These are phyloP conservation scores for Sideroxylon spinosum DNA, from an alignment of 179 eudicot species.

Conservation along the genomic window DNA sequence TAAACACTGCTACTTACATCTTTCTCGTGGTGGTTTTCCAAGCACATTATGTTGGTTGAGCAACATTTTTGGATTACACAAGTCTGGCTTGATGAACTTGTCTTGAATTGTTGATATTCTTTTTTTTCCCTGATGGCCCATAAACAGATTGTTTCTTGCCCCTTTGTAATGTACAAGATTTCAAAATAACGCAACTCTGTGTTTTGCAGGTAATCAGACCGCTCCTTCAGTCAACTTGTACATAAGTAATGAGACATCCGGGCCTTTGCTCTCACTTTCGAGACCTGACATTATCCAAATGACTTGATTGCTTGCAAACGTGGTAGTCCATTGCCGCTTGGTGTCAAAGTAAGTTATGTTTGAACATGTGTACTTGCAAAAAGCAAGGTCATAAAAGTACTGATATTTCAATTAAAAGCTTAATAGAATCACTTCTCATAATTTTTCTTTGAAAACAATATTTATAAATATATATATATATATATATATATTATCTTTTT, in stretches of 20 bases:
- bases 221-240: constrained; percentile 75
- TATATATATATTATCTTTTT: no score
- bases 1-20: neutral
- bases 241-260: constrained; percentile 99
- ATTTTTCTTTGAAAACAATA: no score
- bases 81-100: no score
- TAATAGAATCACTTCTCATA: neutral
- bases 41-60: neutral
- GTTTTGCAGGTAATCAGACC: constrained; percentile 43
- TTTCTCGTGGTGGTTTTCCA: no score
- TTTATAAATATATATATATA: no score
- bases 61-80: neutral
- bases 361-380: neutral
- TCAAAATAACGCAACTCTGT: constrained; percentile 10
- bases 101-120: neutral
- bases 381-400: no score
- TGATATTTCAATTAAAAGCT: neutral
- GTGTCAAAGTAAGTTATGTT: constrained; percentile 70
- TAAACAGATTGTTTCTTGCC: neutral
- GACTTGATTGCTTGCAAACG: constrained; percentile 98
- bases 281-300: constrained; percentile 92
- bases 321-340: constrained; percentile 96
- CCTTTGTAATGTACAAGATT: neutral
- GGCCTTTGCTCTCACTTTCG: constrained; percentile 96
- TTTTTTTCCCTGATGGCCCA: neutral